Evolutionary conservation across 2,329 filamentous ascomycete species (phyloP).

Genomic region (Colletotrichum lentis): DNA sequence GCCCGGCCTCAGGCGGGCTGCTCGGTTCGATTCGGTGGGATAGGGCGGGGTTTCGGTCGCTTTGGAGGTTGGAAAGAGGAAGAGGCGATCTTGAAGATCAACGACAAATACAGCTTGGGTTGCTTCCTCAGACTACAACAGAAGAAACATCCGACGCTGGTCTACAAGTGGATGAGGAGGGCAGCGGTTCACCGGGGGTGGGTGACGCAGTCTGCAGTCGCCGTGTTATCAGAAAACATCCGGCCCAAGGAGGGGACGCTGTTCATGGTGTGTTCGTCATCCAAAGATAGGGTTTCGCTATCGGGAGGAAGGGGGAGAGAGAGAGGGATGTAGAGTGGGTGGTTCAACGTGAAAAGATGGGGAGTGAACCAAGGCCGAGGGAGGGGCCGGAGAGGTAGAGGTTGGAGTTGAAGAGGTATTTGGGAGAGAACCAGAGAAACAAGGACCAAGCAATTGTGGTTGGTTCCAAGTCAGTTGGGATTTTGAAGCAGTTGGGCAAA

Average conservation of each 20-base stretch:
- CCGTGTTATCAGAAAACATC: slow-evolving; percentile 48
- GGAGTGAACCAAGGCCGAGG: slow-evolving; percentile 5
- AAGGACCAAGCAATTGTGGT: neutral
- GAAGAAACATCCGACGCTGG: neutral
- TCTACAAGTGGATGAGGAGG: slow-evolving; percentile 1
- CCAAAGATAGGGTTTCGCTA: slow-evolving; percentile 25
- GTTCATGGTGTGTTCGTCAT: slow-evolving; percentile 44
- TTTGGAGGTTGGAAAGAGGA: neutral
- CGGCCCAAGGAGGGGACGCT: slow-evolving; percentile 48
- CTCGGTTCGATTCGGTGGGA: neutral
- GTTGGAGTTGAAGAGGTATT: slow-evolving; percentile 5
- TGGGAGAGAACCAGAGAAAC: slow-evolving; percentile 6
- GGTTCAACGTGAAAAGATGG: neutral
- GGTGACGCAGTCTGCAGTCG: slow-evolving; percentile 40
- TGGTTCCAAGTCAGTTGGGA: neutral
- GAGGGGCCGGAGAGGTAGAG: slow-evolving; percentile 1
- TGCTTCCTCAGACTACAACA: neutral
- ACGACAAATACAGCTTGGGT: neutral
- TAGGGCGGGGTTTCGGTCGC: neutral
- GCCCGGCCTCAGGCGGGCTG: slow-evolving; percentile 8
- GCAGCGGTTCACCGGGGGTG: slow-evolving; percentile 34
- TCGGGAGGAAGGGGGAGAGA: neutral
- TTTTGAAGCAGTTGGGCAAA: neutral
- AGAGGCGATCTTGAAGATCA: neutral
- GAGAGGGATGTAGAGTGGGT: neutral